Evolutionary conservation across 257 asterid genomes (phyloP), one percentile per base, ranked within the genome.

Genomic region (Penstemon barbatus): DNA sequence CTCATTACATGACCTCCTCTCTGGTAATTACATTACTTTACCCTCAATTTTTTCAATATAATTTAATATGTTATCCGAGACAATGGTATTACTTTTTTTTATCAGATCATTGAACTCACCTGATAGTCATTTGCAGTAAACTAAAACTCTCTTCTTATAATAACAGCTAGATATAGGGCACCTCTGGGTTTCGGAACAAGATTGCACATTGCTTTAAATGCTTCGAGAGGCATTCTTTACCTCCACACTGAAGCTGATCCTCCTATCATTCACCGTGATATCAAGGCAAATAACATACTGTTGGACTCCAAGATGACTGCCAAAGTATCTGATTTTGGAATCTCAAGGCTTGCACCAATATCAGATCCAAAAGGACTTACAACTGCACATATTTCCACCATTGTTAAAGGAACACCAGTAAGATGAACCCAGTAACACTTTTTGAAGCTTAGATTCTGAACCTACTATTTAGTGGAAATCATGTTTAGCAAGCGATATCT

Each of bases 241-340:
- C 98, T 91, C 68, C 98, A 91, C 53, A 84, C 96, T 0, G 96
- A 91, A 85, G 98, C 95, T 18, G 68, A 91, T 68, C 96, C 95
- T 15, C 98, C 98, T 1, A 87, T 91, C 71, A 85, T 89, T 70
- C 96, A 91, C 69, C 89, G 97, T 19, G 97, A 91, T 71, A 81
- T 91, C 69, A 91, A 91, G 77, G 93, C 97, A 57, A 91, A 86
- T 49, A 91, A 91, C 79, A 91, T 89, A 72, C 83, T 91, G 56
- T 78, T 91, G 57, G 97, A 91, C 73, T 80, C 95, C 65, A 91
- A 78, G 59, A 78, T 80, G 81, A 84, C 85, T 3, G 91, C 96
- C 61, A 91, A 91, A 87, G 97, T 91, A 38, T 84, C 96, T 58
- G 97, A 91, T 72, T 91, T 91, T 73, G 97, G 97, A 73, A 86